A percentile compares a stretch with the other conserved stretches of the same genome.
These are phyloP conservation scores for Pelargonium myrrhifolium DNA, from an alignment of 441 rosid genomes.

Conservation along the genomic window DNA sequence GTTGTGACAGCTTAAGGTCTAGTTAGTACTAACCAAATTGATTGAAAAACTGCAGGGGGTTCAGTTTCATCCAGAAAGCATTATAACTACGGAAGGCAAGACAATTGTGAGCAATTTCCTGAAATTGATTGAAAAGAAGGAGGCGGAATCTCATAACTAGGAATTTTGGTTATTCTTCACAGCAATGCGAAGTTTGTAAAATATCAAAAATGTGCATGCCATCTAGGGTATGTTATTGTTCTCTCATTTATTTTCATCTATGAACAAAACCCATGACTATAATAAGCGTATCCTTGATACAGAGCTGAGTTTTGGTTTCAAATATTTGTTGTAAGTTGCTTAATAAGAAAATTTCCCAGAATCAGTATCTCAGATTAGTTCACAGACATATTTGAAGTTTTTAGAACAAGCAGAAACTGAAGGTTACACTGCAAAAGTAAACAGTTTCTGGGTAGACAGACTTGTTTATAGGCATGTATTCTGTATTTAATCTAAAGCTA, in stretches of 20 bases:
- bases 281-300: not conserved
- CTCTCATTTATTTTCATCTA: not conserved
- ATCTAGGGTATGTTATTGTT: not conserved
- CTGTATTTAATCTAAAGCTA: too few relatives aligned
- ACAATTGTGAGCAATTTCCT: not conserved
- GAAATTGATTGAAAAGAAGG: not conserved
- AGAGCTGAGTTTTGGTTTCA: not conserved
- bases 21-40: not conserved
- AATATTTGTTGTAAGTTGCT: not conserved
- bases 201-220: not conserved
- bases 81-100: not conserved
- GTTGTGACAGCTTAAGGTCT: not conserved
- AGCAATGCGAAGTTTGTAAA: not conserved
- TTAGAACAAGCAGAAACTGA: too few relatives aligned
- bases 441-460: too few relatives aligned
- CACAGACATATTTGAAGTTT: too few relatives aligned
- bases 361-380: too few relatives aligned
- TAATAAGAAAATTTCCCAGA: conserved; percentile 1
- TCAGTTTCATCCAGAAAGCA: conserved; percentile 3
- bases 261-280: too few relatives aligned
- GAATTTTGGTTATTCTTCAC: not conserved
- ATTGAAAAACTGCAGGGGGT: not conserved
- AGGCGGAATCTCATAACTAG: not conserved
- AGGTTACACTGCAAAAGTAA: too few relatives aligned
- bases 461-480: too few relatives aligned